phyloP scores from a whole-genome alignment of 345 rosid genomes.

The Stellera chamaejasme region DNA sequence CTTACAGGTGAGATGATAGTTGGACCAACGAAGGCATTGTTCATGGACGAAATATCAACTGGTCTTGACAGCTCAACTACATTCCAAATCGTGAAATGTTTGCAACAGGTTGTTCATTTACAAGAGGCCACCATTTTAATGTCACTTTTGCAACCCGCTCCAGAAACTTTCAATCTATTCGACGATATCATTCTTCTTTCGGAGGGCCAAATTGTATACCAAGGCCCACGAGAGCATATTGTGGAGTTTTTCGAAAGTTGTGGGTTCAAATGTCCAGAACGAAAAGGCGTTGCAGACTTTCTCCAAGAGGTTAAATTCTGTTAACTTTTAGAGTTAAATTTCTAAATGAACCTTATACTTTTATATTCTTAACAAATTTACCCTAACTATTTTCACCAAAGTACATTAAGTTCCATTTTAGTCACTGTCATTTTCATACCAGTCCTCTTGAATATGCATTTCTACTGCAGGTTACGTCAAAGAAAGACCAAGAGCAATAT shows the following conservation, averaged over 20 bases:
- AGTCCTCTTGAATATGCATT: no score
- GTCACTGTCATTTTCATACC: no score
- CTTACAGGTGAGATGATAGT: constrained; percentile 88
- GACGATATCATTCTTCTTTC: constrained; percentile 76
- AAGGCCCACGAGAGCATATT: constrained; percentile 69
- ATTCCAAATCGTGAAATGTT: constrained; percentile 77
- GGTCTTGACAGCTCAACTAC: constrained; percentile 95
- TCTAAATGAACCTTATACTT: background rate
- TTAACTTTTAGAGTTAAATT: background rate
- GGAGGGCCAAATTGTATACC: constrained; percentile 78
- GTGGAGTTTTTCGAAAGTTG: constrained; percentile 60
- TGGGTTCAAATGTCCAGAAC: constrained; percentile 73
- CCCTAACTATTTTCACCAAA: no score
- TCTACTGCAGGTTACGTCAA: constrained; percentile 62
- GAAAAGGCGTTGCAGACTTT: constrained; percentile 89
- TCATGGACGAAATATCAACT: constrained; percentile 96
- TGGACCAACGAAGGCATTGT: constrained; percentile 81
- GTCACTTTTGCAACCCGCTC: constrained; percentile 90
- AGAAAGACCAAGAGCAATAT: constrained; percentile 87
- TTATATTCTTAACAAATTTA: no score
- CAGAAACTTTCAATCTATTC: constrained; percentile 83
- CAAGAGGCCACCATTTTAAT: constrained; percentile 66
- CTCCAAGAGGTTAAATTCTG: constrained; percentile 62
- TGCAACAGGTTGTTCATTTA: constrained; percentile 69
- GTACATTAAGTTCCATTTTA: no score